Percentiles rank a stretch among this genome's conserved stretches.
Conservation (phyloP, 2,329 filamentous ascomycete species). For the Colletotrichum sp. region DNA sequence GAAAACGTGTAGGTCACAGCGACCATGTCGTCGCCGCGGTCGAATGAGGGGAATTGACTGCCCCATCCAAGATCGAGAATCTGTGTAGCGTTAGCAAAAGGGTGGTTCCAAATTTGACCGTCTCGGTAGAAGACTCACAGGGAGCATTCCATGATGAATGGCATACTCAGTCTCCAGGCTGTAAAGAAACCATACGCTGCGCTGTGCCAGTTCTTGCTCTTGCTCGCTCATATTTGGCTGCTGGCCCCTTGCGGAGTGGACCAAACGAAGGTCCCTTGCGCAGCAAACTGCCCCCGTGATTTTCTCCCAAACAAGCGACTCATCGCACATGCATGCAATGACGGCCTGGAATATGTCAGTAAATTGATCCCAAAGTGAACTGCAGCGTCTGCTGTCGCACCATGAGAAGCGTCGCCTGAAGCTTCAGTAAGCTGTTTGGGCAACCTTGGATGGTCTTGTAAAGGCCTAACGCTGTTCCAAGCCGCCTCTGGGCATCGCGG, state of each 20-base stretch:
- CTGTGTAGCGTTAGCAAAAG: neutral
- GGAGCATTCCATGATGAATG: conserved; percentile 12
- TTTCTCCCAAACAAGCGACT: neutral
- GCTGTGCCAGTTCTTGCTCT: neutral
- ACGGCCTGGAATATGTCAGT: neutral
- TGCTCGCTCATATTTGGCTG: neutral
- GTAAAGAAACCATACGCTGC: conserved; percentile 14
- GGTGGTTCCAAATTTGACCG: fast-evolving
- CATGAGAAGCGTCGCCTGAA: neutral
- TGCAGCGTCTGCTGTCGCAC: neutral
- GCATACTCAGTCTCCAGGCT: conserved; percentile 9
- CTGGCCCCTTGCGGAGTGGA: conserved; percentile 1
- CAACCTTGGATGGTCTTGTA: neutral
- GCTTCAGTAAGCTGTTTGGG: neutral
- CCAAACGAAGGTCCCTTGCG: conserved; percentile 9
- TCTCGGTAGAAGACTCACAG: neutral
- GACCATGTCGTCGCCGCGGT: conserved; percentile 10
- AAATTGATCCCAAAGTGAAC: fast-evolving
- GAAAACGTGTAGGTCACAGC: conserved; percentile 10
- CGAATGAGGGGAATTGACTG: neutral
- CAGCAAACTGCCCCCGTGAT: conserved; percentile 10
- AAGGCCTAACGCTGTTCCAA: neutral
- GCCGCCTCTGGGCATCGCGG: neutral
- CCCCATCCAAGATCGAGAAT: conserved; percentile 11
- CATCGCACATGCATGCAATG: neutral